Percentiles rank a stretch among this genome's conserved stretches.
phyloP scores from a whole-genome alignment of 148 eudicot species.

The Amaranthus cruentus region DNA sequence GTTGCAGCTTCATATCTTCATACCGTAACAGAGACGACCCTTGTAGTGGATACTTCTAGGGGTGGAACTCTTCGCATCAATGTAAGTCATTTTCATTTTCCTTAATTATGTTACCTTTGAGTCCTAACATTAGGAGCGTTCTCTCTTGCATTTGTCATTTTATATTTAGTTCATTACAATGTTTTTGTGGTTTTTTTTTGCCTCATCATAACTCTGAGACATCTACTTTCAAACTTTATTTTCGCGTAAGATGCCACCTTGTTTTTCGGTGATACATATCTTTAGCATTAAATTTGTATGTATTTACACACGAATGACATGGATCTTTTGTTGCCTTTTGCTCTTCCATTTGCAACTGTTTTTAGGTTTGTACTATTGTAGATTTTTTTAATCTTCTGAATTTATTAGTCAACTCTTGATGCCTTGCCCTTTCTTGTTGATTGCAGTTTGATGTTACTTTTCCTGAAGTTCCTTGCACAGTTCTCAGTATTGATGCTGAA shows the following conservation, averaged over 20 bases:
- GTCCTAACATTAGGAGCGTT: neutral
- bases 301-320: neutral
- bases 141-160: neutral
- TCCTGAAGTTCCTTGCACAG: constrained; percentile 72
- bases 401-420: constrained; percentile 17
- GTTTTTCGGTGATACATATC: neutral
- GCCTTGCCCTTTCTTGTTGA: constrained; percentile 14
- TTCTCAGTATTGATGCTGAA: constrained; percentile 86
- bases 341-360: neutral
- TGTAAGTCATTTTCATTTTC: constrained; percentile 38
- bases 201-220: neutral
- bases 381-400: neutral
- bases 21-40: constrained; percentile 63
- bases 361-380: neutral
- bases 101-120: neutral
- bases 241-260: neutral
- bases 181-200: neutral
- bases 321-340: neutral
- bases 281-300: constrained; percentile 2
- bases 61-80: constrained; percentile 73
- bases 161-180: neutral
- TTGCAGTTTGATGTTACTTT: constrained; percentile 95
- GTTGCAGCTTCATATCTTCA: constrained; percentile 63
- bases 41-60: constrained; percentile 86
- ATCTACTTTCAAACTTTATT: neutral